These are phyloP conservation scores for Rusavskia elegans DNA, from an alignment of 495 filamentous ascomycete species.

Conservation along the genomic window DNA sequence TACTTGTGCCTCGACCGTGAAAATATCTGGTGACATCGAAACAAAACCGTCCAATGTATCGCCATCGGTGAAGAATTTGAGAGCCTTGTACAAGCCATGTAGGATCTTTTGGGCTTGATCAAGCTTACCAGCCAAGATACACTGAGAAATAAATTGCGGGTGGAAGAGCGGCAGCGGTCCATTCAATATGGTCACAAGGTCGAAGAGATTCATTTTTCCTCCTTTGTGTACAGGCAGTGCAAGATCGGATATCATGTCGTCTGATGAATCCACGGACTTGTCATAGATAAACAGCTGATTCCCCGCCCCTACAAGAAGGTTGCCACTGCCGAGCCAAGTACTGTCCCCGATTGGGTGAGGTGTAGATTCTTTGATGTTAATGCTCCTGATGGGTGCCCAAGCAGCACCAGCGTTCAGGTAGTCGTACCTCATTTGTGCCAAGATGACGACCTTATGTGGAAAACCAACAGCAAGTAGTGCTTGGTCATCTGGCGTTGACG, in stretches of 20 bases:
- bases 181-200: slow-evolving; percentile 67
- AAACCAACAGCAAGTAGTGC: slow-evolving; percentile 88
- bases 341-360: slow-evolving; percentile 89
- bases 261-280: slow-evolving; percentile 47
- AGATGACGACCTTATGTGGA: slow-evolving; percentile 61
- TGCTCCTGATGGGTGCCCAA: slow-evolving; percentile 73
- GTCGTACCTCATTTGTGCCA: slow-evolving; percentile 89
- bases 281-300: slow-evolving; percentile 88
- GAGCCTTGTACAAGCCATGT: slow-evolving; percentile 53
- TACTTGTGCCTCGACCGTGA: slow-evolving; percentile 41
- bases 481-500: slow-evolving; percentile 79
- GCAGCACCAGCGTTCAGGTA: slow-evolving; percentile 81
- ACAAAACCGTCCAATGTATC: slow-evolving; percentile 71
- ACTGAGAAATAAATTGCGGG: slow-evolving; percentile 80
- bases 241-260: slow-evolving; percentile 47
- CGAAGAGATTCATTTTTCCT: slow-evolving; percentile 48
- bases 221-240: slow-evolving; percentile 40
- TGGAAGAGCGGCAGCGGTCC: slow-evolving; percentile 85
- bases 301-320: slow-evolving; percentile 74
- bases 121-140: slow-evolving; percentile 68
- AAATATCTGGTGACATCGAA: slow-evolving; percentile 53
- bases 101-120: slow-evolving; percentile 59
- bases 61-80: slow-evolving; percentile 73
- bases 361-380: slow-evolving; percentile 65
- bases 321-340: slow-evolving; percentile 71